phyloP scores from a whole-genome alignment of 441 rosid genomes.

The Iberis amara region DNA sequence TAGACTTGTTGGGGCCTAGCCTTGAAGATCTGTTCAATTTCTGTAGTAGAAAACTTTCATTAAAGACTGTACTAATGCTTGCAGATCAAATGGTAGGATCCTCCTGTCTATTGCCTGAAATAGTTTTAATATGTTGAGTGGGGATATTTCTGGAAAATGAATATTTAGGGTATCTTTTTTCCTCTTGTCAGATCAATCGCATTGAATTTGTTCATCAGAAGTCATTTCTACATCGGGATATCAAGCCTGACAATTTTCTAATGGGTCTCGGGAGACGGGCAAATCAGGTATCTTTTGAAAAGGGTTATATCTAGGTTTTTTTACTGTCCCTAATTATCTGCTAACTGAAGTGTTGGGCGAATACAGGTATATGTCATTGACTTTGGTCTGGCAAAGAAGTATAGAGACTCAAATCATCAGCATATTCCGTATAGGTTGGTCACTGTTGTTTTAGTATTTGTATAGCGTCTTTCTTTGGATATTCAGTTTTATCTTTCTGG shows the following conservation, averaged over 20 bases:
- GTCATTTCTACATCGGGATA: slow-evolving; percentile 82
- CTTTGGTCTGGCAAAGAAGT: slow-evolving; percentile 89
- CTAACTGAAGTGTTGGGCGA: slow-evolving; percentile 13
- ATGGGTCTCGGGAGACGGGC: slow-evolving; percentile 96
- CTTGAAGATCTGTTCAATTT: slow-evolving; percentile 86
- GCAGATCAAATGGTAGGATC: slow-evolving; percentile 85
- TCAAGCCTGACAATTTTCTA: slow-evolving; percentile 91
- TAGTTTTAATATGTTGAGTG: background rate
- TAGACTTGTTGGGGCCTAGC: slow-evolving; percentile 85
- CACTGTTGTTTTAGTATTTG: background rate
- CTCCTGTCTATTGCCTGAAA: slow-evolving; percentile 8
- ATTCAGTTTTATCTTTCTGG: background rate
- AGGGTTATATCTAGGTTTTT: background rate
- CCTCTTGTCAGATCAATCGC: slow-evolving; percentile 60
- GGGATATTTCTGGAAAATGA: slow-evolving; percentile 3
- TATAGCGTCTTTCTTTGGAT: too few relatives aligned
- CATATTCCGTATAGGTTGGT: slow-evolving; percentile 85
- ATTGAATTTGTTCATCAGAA: slow-evolving; percentile 80
- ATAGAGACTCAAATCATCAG: slow-evolving; percentile 71
- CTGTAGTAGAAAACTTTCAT: slow-evolving; percentile 78
- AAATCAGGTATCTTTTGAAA: slow-evolving; percentile 50
- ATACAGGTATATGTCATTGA: slow-evolving; percentile 74
- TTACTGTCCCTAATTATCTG: slow-evolving; percentile 6
- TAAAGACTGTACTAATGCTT: slow-evolving; percentile 83
- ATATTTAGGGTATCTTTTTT: slow-evolving; percentile 4